A percentile compares a stretch with the other conserved stretches of the same genome.
phyloP scores from a whole-genome alignment of 345 rosid species.

The Balakata baccata region DNA sequence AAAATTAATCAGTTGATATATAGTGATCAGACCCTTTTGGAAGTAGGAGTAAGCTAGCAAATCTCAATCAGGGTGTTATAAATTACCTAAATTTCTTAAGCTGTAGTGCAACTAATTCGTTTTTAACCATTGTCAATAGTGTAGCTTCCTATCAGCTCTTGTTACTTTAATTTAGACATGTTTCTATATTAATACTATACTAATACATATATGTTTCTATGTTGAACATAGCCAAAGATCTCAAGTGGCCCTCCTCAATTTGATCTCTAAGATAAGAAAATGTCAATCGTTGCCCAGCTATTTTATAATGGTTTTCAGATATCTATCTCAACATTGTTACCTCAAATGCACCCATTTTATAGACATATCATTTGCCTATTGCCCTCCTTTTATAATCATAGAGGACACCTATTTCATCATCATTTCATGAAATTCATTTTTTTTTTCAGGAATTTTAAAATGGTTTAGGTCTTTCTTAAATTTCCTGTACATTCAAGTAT shows the following conservation, averaged over 20 bases:
- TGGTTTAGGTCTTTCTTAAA: too few species aligned
- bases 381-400: neutral
- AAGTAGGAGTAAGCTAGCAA: too few species aligned
- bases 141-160: too few species aligned
- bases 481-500: neutral
- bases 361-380: neutral
- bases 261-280: too few species aligned
- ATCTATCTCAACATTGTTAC: neutral
- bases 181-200: too few species aligned
- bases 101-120: too few species aligned
- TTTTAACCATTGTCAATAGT: neutral
- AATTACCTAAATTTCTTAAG: too few species aligned
- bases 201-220: neutral
- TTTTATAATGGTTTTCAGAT: neutral
- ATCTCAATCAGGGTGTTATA: too few species aligned
- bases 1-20: too few species aligned
- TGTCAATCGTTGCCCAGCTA: neutral
- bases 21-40: too few species aligned
- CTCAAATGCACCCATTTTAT: neutral
- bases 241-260: neutral
- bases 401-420: neutral
- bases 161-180: neutral
- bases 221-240: neutral
- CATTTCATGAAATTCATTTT: neutral
- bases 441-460: too few species aligned